Percentiles rank a stretch among this genome's conserved stretches.
Conservation (phyloP, 805 yeast genomes). For the Pichia eremophila region DNA sequence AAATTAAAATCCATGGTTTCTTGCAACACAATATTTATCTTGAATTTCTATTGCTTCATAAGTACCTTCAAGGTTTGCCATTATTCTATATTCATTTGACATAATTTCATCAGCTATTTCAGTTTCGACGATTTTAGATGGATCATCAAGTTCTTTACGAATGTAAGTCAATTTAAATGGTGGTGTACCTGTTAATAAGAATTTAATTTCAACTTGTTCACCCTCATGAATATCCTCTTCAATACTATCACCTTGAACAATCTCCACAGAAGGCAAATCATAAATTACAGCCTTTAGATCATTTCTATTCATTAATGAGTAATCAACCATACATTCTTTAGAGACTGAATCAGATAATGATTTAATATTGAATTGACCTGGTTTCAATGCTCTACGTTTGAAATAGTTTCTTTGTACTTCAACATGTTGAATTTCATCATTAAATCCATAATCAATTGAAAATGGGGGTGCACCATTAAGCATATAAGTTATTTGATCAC, state of each 20-base stretch:
- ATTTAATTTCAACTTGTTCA: constrained; percentile 80
- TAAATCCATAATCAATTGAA: constrained; percentile 63
- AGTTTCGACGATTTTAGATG: constrained; percentile 36
- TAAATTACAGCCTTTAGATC: constrained; percentile 29
- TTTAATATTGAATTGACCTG: constrained; percentile 64
- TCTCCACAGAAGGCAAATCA: constrained; percentile 65
- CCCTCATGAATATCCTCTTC: constrained; percentile 89
- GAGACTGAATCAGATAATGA: constrained; percentile 68
- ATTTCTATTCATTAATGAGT: constrained; percentile 26
- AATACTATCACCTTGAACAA: constrained; percentile 66
- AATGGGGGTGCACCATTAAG: constrained; percentile 78
- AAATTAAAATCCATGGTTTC: constrained; percentile 15
- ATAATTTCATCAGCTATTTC: constrained; percentile 61
- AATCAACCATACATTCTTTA: constrained; percentile 61
- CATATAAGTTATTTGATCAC: constrained; percentile 74
- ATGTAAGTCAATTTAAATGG: constrained; percentile 85
- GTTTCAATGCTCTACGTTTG: constrained; percentile 66
- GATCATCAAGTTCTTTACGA: constrained; percentile 39
- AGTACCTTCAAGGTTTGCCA: constrained; percentile 82
- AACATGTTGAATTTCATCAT: constrained; percentile 46
- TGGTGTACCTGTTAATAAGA: constrained; percentile 77
- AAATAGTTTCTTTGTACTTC: constrained; percentile 30
- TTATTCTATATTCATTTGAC: constrained; percentile 57
- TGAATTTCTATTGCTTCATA: constrained; percentile 88
- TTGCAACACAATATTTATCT: constrained; percentile 65